Conservation (phyloP, 2,329 filamentous ascomycete genomes). For the Sclerotinia nivalis region DNA sequence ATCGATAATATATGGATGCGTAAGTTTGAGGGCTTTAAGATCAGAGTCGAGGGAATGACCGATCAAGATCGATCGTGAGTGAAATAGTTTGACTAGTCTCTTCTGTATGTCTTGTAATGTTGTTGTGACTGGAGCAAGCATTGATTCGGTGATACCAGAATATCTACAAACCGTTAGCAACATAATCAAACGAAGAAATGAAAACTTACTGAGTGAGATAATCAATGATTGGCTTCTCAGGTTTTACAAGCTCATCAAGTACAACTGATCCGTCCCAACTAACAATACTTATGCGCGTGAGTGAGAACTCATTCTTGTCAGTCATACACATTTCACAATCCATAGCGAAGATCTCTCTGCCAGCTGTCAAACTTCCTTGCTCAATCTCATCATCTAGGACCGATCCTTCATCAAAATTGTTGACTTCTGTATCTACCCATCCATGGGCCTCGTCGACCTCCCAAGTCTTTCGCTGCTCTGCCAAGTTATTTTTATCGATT, state of each 20-base stretch:
- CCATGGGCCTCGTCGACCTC: constrained; percentile 58
- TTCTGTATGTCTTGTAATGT: constrained; percentile 80
- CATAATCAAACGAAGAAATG: constrained; percentile 25
- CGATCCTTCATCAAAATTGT: constrained; percentile 64
- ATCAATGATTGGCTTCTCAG: constrained; percentile 81
- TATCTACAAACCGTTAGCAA: constrained; percentile 48
- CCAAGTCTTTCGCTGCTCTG: constrained; percentile 52
- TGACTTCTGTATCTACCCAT: constrained; percentile 80
- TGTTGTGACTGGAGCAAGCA: constrained; percentile 81
- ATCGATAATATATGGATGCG: constrained; percentile 92
- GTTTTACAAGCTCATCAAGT: constrained; percentile 90
- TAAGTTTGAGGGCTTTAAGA: constrained; percentile 78
- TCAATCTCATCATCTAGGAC: constrained; percentile 71
- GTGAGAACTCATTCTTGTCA: constrained; percentile 72
- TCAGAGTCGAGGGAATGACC: constrained; percentile 84
- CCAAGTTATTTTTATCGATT: constrained; percentile 55
- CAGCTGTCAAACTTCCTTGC: constrained; percentile 79
- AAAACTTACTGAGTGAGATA: constrained; percentile 71
- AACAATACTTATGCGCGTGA: constrained; percentile 86
- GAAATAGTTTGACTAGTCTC: constrained; percentile 70
- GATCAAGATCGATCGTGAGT: constrained; percentile 70
- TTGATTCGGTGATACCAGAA: constrained; percentile 87
- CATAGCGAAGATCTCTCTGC: constrained; percentile 74
- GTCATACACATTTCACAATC: constrained; percentile 99
- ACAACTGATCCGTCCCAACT: constrained; percentile 81